Percentiles rank a stretch among this genome's conserved stretches.
These are phyloP conservation scores for Lunasporangiospora selenospora DNA, from an alignment of 192 early-diverging fungal genomes.

Conservation along the genomic window DNA sequence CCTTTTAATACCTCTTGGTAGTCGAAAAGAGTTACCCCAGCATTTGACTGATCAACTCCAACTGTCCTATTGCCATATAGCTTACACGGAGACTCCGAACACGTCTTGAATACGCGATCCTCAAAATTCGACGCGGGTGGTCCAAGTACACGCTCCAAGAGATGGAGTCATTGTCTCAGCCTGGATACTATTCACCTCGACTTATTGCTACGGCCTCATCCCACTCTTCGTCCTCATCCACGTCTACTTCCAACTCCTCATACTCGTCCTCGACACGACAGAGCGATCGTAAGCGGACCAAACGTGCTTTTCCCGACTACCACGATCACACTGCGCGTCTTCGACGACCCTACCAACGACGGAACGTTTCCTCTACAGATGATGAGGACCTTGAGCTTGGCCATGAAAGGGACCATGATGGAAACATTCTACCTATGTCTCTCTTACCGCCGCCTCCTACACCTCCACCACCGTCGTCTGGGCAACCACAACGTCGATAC, in stretches of 20 bases:
- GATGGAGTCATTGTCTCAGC: conserved; percentile 20
- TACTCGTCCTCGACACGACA: neutral
- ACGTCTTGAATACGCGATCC: conserved; percentile 34
- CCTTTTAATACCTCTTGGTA: neutral
- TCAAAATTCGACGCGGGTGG: conserved; percentile 41
- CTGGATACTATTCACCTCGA: conserved; percentile 3
- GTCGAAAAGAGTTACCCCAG: neutral
- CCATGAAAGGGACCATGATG: too few species aligned
- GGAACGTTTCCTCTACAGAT: neutral
- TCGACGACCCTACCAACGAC: neutral
- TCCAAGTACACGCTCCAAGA: conserved; percentile 38
- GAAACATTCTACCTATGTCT: too few species aligned
- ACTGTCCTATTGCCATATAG: conserved; percentile 1
- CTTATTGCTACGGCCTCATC: too few species aligned
- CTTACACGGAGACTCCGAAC: conserved; percentile 25
- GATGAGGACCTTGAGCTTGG: too few species aligned
- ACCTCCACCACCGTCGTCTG: neutral
- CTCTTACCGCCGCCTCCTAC: neutral
- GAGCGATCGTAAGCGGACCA: conserved; percentile 9
- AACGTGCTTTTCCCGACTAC: conserved; percentile 13
- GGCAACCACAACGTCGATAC: neutral
- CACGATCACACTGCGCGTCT: neutral
- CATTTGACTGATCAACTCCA: neutral
- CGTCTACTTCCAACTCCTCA: too few species aligned
- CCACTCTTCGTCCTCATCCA: too few species aligned